Evolutionary conservation across 257 asterid species (phyloP).

Genomic region (Gentiana dahurica): DNA sequence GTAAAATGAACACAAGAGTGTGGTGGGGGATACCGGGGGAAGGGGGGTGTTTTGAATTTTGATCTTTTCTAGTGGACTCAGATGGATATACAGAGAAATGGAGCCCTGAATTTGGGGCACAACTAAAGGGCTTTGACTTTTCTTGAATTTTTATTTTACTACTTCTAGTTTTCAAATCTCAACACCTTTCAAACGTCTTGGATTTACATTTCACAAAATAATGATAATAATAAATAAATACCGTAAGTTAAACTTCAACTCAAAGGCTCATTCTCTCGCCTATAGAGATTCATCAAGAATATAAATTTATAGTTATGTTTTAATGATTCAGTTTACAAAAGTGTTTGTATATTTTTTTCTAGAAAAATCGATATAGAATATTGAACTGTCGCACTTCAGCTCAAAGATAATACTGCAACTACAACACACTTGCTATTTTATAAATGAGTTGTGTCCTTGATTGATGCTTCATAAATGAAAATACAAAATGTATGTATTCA

Average conservation of each 20-base stretch:
- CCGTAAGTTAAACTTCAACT: neutral
- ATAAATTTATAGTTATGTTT: too few species aligned
- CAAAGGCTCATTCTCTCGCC: neutral
- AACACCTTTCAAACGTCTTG: neutral
- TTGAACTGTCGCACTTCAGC: too few species aligned
- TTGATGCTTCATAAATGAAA: too few species aligned
- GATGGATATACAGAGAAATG: constrained; percentile 2
- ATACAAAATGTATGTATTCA: too few species aligned
- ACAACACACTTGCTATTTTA: too few species aligned
- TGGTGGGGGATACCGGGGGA: neutral
- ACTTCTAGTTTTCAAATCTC: neutral
- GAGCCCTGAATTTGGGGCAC: constrained; percentile 17
- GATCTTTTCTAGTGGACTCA: constrained; percentile 10
- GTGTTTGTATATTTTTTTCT: too few species aligned
- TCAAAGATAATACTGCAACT: too few species aligned
- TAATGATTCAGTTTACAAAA: too few species aligned
- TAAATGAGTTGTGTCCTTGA: too few species aligned
- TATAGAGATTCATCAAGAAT: neutral
- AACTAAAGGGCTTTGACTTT: constrained; percentile 10
- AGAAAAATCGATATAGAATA: too few species aligned
- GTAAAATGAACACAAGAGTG: neutral
- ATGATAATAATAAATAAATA: neutral
- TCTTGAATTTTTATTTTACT: neutral
- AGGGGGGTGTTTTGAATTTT: constrained; percentile 3
- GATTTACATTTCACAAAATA: neutral